Percentiles rank a stretch among this genome's conserved stretches.
phyloP scores from a whole-genome alignment of 768 basidiomycete genomes.

The Amanita rubescens region DNA sequence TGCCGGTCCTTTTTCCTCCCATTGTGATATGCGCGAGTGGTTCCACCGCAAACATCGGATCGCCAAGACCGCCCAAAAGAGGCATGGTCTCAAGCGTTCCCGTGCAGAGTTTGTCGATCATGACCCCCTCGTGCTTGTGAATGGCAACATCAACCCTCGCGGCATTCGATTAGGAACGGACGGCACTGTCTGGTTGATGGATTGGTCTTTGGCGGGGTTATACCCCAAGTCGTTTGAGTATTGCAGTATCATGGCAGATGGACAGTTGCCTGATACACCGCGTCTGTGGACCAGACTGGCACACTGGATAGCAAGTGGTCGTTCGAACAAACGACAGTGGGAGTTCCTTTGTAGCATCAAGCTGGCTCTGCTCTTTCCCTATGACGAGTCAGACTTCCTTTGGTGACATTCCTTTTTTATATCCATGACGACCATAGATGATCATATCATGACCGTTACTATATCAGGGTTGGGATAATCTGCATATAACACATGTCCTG shows the following conservation, averaged over 20 bases:
- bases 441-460: too few relatives aligned
- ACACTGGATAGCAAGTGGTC: neutral
- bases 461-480: too few relatives aligned
- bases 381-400: conserved; percentile 2
- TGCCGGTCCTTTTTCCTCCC: conserved; percentile 13
- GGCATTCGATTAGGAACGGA: conserved; percentile 16
- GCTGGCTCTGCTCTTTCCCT: neutral
- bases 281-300: neutral
- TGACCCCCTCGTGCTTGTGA: conserved; percentile 16
- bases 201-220: conserved; percentile 16
- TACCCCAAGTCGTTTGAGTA: conserved; percentile 15
- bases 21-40: conserved; percentile 10
- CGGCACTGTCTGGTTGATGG: conserved; percentile 16
- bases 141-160: conserved; percentile 14
- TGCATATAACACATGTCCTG: too few relatives aligned
- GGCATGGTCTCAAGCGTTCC: conserved; percentile 5
- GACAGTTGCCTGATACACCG: neutral
- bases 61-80: neutral
- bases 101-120: conserved; percentile 12
- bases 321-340: neutral
- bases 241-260: conserved; percentile 2
- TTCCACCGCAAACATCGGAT: conserved; percentile 9
- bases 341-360: conserved; percentile 1
- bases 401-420: neutral
- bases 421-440: neutral